Base-by-base conservation (phyloP, 352 stramenopile species). In the Phytophthora boehmeriae region DNA sequence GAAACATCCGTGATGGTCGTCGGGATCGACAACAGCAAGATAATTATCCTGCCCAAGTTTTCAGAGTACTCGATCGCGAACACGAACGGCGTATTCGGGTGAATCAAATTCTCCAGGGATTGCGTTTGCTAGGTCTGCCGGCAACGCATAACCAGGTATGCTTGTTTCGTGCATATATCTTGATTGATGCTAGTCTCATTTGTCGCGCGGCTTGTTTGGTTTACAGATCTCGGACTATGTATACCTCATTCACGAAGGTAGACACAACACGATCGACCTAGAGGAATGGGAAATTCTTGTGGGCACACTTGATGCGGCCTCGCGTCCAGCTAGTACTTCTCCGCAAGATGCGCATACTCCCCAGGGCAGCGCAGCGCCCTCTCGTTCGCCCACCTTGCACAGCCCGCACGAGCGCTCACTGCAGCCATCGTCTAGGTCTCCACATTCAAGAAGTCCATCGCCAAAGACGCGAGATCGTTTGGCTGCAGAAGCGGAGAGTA, bases 201-300 rank as follows among this genome's bases (percentile, higher is more conserved):
- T 51, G 35, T 20, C 30, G 19, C 22, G 27, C 52, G 14, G 6
- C 1, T 28, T 44, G 43, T 11, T 23, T 42, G 8, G 1, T 14
- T 5, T 38, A 4, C 59, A 91, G 82, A 82, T 91, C 4, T 77
- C 79, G 27, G 82, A 91, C 64, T 91, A 91, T 14, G 68, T 91
- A 1, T 91, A 89, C 22, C 52, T 92, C 23, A 88, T 92, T 35
- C 78, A 92, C 22, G 80, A 92, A 78, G 80, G 74, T 17, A 47
- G 53, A 11, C 52, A 69, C 44, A 78, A 65, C 38, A 85, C 75
- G 1, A 89, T 92, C 56, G 73, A 80, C 38, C 51, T 76, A 11
- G 76, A 89, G 20, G 80, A 92, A 49, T 92, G 80, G 83, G 60
- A 76, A 48, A 89, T 90, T 36, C 55, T 89, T 9, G 78, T 91